Conservation (phyloP, 2,329 filamentous ascomycete genomes). For the Macroventuria anomochaeta region DNA sequence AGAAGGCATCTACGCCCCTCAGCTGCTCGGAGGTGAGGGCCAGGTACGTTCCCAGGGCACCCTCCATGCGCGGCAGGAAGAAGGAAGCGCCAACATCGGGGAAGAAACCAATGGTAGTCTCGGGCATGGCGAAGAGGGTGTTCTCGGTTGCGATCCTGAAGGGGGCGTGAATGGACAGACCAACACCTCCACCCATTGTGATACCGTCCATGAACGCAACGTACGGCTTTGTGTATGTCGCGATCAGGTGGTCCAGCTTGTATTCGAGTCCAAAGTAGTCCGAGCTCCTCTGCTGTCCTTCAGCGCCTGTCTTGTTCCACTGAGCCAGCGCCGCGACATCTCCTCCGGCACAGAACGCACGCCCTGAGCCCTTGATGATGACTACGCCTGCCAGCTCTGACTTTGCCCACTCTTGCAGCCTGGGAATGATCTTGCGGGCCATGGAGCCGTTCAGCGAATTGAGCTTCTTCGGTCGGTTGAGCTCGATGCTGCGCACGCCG, state of each 20-base stretch:
- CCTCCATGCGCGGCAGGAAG: constrained; percentile 90
- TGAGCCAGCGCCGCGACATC: constrained; percentile 82
- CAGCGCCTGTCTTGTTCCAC: constrained; percentile 70
- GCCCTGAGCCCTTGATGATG: constrained; percentile 87
- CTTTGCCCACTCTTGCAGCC: constrained; percentile 91
- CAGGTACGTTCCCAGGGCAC: constrained; percentile 86
- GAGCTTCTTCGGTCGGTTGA: constrained; percentile 90
- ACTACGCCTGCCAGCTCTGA: constrained; percentile 93
- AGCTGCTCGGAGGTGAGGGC: constrained; percentile 88
- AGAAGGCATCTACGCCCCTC: constrained; percentile 84
- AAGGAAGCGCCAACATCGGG: constrained; percentile 97
- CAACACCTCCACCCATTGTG: constrained; percentile 98
- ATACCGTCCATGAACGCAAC: constrained; percentile 96
- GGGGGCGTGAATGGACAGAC: constrained; percentile 90
- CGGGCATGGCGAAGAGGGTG: constrained; percentile 97
- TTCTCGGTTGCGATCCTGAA: constrained; percentile 96
- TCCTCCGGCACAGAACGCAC: constrained; percentile 90
- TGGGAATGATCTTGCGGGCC: constrained; percentile 90
- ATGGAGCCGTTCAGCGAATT: constrained; percentile 95
- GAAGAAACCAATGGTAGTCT: constrained; percentile 98
- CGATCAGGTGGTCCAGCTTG: constrained; percentile 92
- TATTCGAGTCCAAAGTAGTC: constrained; percentile 97
- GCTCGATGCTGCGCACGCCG: constrained; percentile 88
- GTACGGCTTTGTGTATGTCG: constrained; percentile 91
- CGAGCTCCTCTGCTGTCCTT: constrained; percentile 75